Conservation (phyloP, 1,284 basidiomycete species). For the Ganoderma meredithae region DNA sequence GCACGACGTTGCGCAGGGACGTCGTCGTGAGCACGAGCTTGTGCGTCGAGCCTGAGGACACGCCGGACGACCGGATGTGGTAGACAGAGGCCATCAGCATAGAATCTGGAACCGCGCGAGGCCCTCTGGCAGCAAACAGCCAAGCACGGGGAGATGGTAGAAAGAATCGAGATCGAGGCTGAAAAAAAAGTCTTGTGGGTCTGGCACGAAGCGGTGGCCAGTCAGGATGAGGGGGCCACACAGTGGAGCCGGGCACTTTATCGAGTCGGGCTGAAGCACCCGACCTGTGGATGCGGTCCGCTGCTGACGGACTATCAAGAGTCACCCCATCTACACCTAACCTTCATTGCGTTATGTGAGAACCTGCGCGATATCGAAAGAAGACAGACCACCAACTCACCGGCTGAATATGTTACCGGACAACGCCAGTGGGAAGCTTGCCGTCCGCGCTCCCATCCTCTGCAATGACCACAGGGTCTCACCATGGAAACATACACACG, state of each 20-base stretch:
- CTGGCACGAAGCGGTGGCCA: not conserved
- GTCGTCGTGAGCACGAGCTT: slow-evolving; percentile 50
- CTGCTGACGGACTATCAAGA: slow-evolving; percentile 6
- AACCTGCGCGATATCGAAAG: slow-evolving; percentile 15
- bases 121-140: not conserved
- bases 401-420: slow-evolving; percentile 17
- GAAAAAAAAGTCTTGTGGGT: slow-evolving; percentile 3
- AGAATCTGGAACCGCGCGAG: not conserved
- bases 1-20: slow-evolving; percentile 46
- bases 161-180: slow-evolving; percentile 6
- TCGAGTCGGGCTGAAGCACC: slow-evolving; percentile 13
- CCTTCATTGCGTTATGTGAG: slow-evolving; percentile 29
- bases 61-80: slow-evolving; percentile 21
- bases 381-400: slow-evolving; percentile 21
- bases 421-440: slow-evolving; percentile 22
- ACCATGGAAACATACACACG: slow-evolving; percentile 30
- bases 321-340: slow-evolving; percentile 13
- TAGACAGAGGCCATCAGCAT: slow-evolving; percentile 24
- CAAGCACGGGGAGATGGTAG: slow-evolving; percentile 2
- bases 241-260: slow-evolving; percentile 19
- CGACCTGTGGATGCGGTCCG: slow-evolving; percentile 14
- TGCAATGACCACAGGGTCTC: slow-evolving; percentile 7
- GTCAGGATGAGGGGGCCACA: slow-evolving; percentile 2
- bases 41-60: slow-evolving; percentile 37
- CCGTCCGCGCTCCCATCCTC: slow-evolving; percentile 14